A percentile compares a stretch with the other conserved stretches of the same genome.
phyloP scores from a whole-genome alignment of 106 monocot species.

The Dendrobium catenatum region DNA sequence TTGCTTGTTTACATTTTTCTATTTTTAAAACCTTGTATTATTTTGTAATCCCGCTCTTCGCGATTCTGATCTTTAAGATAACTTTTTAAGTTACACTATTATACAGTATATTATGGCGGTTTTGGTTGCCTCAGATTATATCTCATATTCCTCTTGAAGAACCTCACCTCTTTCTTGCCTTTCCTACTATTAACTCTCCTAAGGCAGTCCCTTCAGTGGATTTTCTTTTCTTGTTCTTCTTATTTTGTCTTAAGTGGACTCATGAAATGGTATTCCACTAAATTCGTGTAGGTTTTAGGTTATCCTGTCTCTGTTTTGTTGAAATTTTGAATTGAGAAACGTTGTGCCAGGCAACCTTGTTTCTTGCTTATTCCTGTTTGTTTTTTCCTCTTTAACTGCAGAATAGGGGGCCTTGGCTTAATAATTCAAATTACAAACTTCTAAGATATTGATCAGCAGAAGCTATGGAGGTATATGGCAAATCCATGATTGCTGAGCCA shows the following conservation, averaged over 20 bases:
- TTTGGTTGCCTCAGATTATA: background rate
- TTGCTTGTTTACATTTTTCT: background rate
- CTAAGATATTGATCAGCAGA: background rate
- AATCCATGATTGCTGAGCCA: conserved; percentile 45
- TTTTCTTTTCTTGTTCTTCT: background rate
- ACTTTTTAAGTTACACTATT: background rate
- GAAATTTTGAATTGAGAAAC: background rate
- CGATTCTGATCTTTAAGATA: background rate
- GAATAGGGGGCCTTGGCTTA: conserved; percentile 12
- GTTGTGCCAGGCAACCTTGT: background rate
- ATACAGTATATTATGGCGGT: background rate
- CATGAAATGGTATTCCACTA: background rate
- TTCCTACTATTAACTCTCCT: background rate
- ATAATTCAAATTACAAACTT: background rate
- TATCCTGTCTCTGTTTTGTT: background rate
- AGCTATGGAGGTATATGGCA: conserved; percentile 55
- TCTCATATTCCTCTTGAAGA: background rate
- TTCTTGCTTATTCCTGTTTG: background rate
- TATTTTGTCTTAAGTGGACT: background rate
- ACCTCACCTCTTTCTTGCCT: background rate
- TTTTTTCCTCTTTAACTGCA: conserved; percentile 12
- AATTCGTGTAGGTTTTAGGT: background rate
- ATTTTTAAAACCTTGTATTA: background rate
- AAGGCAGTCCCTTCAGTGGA: background rate
- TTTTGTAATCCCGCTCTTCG: background rate